A percentile compares a stretch with the other conserved stretches of the same genome.
These are phyloP conservation scores for Pachysandra terminalis DNA, from an alignment of 164 flowering plant genomes.

Conservation along the genomic window DNA sequence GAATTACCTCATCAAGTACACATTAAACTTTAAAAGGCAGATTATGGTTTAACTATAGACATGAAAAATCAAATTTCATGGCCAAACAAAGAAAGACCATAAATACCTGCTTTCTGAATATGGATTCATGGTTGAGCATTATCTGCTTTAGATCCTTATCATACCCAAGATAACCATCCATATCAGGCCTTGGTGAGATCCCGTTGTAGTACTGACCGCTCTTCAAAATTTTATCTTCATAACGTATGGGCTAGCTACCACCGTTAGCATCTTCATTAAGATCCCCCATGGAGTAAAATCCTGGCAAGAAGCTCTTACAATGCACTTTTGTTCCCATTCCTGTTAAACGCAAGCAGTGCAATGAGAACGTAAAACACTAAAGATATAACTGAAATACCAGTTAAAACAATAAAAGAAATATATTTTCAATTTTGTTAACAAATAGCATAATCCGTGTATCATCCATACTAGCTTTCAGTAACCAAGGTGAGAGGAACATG, in stretches of 20 bases:
- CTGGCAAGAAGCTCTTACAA: conserved; percentile 58
- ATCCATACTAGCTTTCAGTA: too few relatives aligned
- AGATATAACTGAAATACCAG: background rate
- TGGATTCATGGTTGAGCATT: conserved; percentile 86
- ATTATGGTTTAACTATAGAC: too few relatives aligned
- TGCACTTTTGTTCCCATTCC: conserved; percentile 94
- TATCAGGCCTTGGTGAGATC: conserved; percentile 30
- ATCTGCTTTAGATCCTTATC: conserved; percentile 75
- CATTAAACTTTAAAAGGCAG: too few relatives aligned
- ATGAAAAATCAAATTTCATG: background rate
- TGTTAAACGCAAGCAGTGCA: conserved; percentile 24
- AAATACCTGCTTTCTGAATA: conserved; percentile 77
- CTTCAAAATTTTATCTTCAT: conserved; percentile 49
- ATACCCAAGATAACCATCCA: conserved; percentile 45
- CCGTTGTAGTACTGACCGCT: conserved; percentile 55
- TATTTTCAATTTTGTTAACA: background rate
- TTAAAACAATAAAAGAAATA: background rate
- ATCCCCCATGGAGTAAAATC: conserved; percentile 73
- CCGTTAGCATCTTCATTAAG: conserved; percentile 68
- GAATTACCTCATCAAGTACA: too few relatives aligned
- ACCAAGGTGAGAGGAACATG: too few relatives aligned
- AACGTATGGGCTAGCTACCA: conserved; percentile 58
- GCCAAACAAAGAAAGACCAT: background rate
- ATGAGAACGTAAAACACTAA: conserved; percentile 1
- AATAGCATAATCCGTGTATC: background rate